These are phyloP conservation scores for Podila horticola DNA, from an alignment of 192 early-diverging fungal genomes.

Conservation along the genomic window DNA sequence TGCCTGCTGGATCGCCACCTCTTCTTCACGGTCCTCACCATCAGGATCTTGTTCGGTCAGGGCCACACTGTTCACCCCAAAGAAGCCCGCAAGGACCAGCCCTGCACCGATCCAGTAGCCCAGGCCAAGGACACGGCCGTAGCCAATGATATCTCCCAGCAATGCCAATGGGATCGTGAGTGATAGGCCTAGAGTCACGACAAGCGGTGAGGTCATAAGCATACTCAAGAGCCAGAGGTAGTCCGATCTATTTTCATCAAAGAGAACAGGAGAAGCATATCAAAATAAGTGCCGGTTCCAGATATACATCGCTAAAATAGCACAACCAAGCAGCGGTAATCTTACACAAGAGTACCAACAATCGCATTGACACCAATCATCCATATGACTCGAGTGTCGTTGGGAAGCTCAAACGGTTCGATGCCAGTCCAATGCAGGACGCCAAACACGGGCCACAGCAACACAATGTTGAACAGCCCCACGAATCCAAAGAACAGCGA, in stretches of 20 bases:
- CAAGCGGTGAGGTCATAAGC: constrained; percentile 85
- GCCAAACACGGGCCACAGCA: constrained; percentile 74
- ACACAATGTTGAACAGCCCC: constrained; percentile 72
- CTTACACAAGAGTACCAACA: constrained; percentile 80
- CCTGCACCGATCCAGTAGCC: constrained; percentile 74
- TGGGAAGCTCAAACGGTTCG: constrained; percentile 74
- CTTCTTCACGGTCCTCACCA: constrained; percentile 31
- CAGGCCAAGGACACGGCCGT: constrained; percentile 60
- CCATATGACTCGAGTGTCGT: constrained; percentile 58
- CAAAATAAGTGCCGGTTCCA: background rate
- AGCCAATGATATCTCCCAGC: constrained; percentile 75
- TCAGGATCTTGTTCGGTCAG: constrained; percentile 38
- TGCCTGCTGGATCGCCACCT: constrained; percentile 34
- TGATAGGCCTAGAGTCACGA: constrained; percentile 81
- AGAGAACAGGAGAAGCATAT: background rate
- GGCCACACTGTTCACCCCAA: constrained; percentile 66
- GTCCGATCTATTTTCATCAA: constrained; percentile 63
- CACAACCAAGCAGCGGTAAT: background rate
- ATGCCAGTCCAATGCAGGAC: constrained; percentile 68
- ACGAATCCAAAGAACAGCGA: constrained; percentile 85
- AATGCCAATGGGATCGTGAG: constrained; percentile 66
- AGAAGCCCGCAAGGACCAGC: constrained; percentile 74
- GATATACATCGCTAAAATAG: background rate
- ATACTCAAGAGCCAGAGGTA: constrained; percentile 82
- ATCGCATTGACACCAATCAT: constrained; percentile 79